Evolutionary conservation across 768 basidiomycete species (phyloP), one percentile per base, ranked within the genome.

Genomic region (Macrolepiota albuminosa): DNA sequence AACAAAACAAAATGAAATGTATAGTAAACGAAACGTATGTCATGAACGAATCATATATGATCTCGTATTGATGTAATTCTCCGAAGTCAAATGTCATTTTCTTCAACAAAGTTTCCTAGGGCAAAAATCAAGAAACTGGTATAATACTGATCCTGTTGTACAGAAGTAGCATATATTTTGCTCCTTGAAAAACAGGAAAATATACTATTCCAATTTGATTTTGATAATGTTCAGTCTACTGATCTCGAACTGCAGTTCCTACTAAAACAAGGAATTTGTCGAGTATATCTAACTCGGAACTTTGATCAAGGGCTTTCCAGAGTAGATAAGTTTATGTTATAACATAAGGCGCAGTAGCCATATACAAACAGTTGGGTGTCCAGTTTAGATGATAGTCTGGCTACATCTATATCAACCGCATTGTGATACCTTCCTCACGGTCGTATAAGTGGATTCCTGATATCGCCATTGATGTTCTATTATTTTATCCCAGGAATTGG

Each of bases 371-470:
- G 18, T 0, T 42, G n/a, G 24, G 29, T 11, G n/a, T 59, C 47
- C 43, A 14, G 31, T 14, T n/a, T 8, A 7, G 11, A 33, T 8
- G 3, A 0, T 58, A 83, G 83, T 9, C 80, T 82, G 10, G 79
- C 82, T 1, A 83, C 81, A 0, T 75, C 82, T 49, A 79, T 83
- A 36, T 78, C 81, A 0, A 75, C 62, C 3, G 64, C 64, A 2
- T 61, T 83, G 8, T 81, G 82, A 5, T 84, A 84, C 67, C 76
- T 74, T 58, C 83, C 84, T 58, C 81, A 83, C 59, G 82, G 82
- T 78, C 37, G 66, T 39, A 1, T 31, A 16, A 16, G 18, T 37
- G 9, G 3, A 21, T 45, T 45, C 8, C 18, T 8, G 14, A 45
- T 6, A 24, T 46, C 45, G 11, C 11, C 34, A 2, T 36, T 43